A percentile compares a stretch with the other conserved stretches of the same genome.
Conservation (phyloP, 164 flowering plant genomes). For the Berberis thunbergii region DNA sequence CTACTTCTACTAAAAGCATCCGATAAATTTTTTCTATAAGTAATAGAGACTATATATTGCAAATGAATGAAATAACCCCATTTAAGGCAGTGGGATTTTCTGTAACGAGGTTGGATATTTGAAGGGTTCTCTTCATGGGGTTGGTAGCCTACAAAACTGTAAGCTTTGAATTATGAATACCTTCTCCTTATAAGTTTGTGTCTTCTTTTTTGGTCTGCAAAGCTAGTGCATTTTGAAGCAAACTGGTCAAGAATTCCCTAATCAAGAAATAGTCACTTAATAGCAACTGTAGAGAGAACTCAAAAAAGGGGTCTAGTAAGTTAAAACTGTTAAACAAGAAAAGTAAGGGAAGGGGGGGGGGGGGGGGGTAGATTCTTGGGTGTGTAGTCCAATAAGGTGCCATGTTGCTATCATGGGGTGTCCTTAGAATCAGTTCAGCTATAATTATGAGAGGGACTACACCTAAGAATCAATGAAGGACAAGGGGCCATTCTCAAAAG, state of each 20-base stretch:
- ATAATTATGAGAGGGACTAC: slow-evolving; percentile 6
- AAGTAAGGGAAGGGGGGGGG: not conserved
- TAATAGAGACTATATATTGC: too few relatives aligned
- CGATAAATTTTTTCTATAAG: too few relatives aligned
- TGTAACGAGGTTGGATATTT: too few relatives aligned
- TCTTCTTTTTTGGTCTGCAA: slow-evolving; percentile 1
- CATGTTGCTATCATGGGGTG: slow-evolving; percentile 7
- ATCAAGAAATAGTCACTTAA: slow-evolving; percentile 5
- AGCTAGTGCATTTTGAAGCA: not conserved
- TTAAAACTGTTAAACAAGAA: not conserved
- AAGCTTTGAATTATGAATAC: too few relatives aligned
- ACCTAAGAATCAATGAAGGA: slow-evolving; percentile 1
- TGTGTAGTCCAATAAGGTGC: not conserved
- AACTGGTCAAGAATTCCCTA: not conserved
- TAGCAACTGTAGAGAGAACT: slow-evolving; percentile 1
- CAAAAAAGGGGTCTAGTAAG: not conserved
- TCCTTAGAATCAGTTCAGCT: slow-evolving; percentile 4
- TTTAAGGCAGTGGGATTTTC: too few relatives aligned
- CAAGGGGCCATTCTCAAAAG: not conserved
- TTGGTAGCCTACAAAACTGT: too few relatives aligned
- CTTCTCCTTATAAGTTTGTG: too few relatives aligned
- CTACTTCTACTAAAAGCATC: too few relatives aligned
- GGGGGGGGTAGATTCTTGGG: not conserved
- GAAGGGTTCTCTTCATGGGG: too few relatives aligned
- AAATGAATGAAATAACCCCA: too few relatives aligned